Evolutionary conservation across 495 filamentous ascomycete genomes (phyloP), one percentile per base, ranked within the genome.

Genomic region (Podospora pseudoanserina): DNA sequence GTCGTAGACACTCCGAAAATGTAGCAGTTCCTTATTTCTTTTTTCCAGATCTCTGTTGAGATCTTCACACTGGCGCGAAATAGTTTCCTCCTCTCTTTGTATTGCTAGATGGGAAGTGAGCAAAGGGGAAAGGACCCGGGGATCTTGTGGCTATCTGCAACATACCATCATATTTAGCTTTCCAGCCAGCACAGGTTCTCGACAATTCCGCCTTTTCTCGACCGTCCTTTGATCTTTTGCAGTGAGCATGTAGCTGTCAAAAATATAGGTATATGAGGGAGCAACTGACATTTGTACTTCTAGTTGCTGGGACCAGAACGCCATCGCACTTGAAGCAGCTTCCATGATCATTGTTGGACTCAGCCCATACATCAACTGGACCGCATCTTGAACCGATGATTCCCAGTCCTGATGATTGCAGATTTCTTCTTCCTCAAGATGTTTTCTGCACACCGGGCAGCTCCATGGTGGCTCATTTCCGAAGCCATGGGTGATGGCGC

Each of bases 391-490:
- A 13, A 49, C 39, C 89, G 68, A 92, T 92, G 0, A 92, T 94
- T 97, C 97, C 83, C 96, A 97, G 69, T 97, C 95, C 75, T 97
- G 90, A 88, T 0, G 94, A 94, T 66, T 91, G 92, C 39, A 99
- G 83, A 60, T 66, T 34, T 97, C 92, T 0, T 88, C 88, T 69
- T 90, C 91, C 27, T 78, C 74, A 7, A 99, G 83, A 4, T 81
- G 79, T 3, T 87, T 85, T 54, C 88, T 83, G 72, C 95, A 99
- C n/a, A 92, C 93, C 63, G 95, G 95, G 75, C 94, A 97, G 4
- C 80, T 78, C 56, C 82, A 82, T 11, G 84, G 81, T 1, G 81
- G 80, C 30, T 86, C 81, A 27, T 78, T 85, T 0, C 88, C 86
- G 27, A 97, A 84, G 3, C 91, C 90, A 3, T 90, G 82, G 11